A percentile compares a stretch with the other conserved stretches of the same genome.
Evolutionary conservation across 2,329 filamentous ascomycete species (phyloP).

Genomic region (Bipolaris cookei): DNA sequence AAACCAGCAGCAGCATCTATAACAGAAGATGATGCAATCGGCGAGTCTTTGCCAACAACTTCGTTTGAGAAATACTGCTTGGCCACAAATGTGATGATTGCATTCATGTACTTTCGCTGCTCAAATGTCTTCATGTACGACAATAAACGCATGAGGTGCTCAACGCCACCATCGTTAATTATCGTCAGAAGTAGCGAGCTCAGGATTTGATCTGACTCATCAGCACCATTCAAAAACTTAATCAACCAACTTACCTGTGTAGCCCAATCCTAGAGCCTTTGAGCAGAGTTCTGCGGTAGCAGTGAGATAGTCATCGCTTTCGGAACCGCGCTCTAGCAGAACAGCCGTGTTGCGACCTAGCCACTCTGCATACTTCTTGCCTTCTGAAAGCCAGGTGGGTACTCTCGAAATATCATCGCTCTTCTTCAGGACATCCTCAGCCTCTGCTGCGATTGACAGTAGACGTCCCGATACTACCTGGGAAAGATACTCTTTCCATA

Average conservation of each 20-base stretch:
- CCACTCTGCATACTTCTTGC: constrained; percentile 72
- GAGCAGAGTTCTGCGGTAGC: constrained; percentile 55
- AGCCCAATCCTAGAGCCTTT: constrained; percentile 73
- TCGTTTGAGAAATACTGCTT: constrained; percentile 30
- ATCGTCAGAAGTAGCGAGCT: constrained; percentile 24
- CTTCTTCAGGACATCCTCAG: constrained; percentile 58
- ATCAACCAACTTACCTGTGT: constrained; percentile 59
- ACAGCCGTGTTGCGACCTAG: constrained; percentile 67
- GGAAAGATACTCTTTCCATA: constrained; percentile 69
- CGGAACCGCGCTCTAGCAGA: constrained; percentile 52
- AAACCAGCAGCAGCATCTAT: constrained; percentile 37
- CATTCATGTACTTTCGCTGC: constrained; percentile 54
- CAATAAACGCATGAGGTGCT: constrained; percentile 48
- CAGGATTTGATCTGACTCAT: constrained; percentile 31
- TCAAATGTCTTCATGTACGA: constrained; percentile 55
- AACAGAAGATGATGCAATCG: constrained; percentile 20
- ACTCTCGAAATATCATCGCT: constrained; percentile 22
- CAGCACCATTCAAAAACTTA: background rate
- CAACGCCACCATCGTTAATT: constrained; percentile 18
- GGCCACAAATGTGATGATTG: constrained; percentile 35
- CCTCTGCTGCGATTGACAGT: constrained; percentile 65
- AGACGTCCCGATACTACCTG: constrained; percentile 67
- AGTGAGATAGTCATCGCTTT: constrained; percentile 43
- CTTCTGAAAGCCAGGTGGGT: constrained; percentile 68
- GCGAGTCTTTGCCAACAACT: constrained; percentile 15